Percentiles rank a stretch among this genome's conserved stretches.
phyloP scores from a whole-genome alignment of 1,284 basidiomycete species.

The Apiotrichum gracile region DNA sequence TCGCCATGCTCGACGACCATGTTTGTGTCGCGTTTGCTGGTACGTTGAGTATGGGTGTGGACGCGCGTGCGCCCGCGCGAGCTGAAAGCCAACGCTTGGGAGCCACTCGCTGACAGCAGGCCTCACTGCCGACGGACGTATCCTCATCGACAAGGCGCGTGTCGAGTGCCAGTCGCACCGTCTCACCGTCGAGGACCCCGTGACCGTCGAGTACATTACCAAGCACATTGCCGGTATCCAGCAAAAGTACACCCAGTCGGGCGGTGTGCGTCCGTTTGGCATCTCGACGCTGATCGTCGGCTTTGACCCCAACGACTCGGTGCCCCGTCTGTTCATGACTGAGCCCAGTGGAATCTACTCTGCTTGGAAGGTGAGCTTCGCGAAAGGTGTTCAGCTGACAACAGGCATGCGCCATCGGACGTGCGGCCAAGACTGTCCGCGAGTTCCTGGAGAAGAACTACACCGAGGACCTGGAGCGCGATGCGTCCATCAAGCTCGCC shows the following conservation, averaged over 20 bases:
- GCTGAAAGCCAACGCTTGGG: too few relatives aligned
- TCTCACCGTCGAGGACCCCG: constrained; percentile 95
- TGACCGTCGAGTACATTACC: constrained; percentile 97
- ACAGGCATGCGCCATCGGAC: constrained; percentile 93
- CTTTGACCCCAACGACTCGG: constrained; percentile 87
- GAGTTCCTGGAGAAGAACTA: constrained; percentile 99
- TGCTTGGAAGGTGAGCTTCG: constrained; percentile 83
- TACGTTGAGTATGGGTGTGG: constrained; percentile 44
- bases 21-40: constrained; percentile 96
- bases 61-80: too few relatives aligned
- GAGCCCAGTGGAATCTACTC: constrained; percentile 98
- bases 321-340: constrained; percentile 89
- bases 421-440: constrained; percentile 95
- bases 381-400: not conserved
- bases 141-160: constrained; percentile 95
- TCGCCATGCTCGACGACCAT: constrained; percentile 98
- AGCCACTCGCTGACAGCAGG: constrained; percentile 53
- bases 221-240: constrained; percentile 96
- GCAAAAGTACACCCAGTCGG: constrained; percentile 98
- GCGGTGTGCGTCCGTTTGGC: constrained; percentile 96
- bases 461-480: constrained; percentile 79
- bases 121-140: constrained; percentile 93
- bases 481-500: constrained; percentile 89
- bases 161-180: constrained; percentile 98
- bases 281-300: constrained; percentile 96